Base-by-base conservation (phyloP, 2,329 filamentous ascomycete genomes). In the Colletotrichum magnum region DNA sequence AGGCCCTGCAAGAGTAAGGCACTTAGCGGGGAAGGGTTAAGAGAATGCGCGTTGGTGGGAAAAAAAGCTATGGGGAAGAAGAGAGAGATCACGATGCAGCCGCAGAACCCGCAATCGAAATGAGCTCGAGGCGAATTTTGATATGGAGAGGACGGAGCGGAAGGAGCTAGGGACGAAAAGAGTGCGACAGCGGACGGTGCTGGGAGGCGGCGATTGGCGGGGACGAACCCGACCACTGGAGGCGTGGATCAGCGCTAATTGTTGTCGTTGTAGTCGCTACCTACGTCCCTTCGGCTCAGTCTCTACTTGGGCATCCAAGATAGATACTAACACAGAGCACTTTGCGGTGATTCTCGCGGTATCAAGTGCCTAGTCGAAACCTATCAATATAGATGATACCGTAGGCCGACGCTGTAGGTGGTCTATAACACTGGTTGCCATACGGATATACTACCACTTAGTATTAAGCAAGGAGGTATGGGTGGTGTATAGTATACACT, bases 61-160 rank as follows among this genome's bases (percentile, higher is more conserved):
- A 39, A 43, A 43, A 24, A 56, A 47, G 41, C 10, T 36, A 36
- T 36, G 59, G 63, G 26, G 51, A 43, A 43, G 36, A 13, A 26
- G 21, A 58, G 45, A 47, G 50, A 51, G 28, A 61, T 57, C 56
- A 52, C 57, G 51, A 58, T 61, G 67, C 62, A 56, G 51, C 60
- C 24, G 56, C 26, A 26, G 62, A 58, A 57, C 43, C 57, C 51
- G 28, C 57, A 57, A n/a, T 54, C 62, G 43, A 61, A 48, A 48
- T 57, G 56, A 69, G 50, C 48, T 32, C 28, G 62, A 52, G n/a
- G 57, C 67, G 56, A 67, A 67, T 67, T 67, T 67, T 69, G 57
- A 57, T 67, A 69, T 57, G 56, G 57, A 57, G 57, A 21, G 51
- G 36, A 66, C 36, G 66, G 62, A 65, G 61, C 64, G 15, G 53